Conservation (phyloP, 2,329 filamentous ascomycete genomes). For the Aspergillus pseudoglaucus region DNA sequence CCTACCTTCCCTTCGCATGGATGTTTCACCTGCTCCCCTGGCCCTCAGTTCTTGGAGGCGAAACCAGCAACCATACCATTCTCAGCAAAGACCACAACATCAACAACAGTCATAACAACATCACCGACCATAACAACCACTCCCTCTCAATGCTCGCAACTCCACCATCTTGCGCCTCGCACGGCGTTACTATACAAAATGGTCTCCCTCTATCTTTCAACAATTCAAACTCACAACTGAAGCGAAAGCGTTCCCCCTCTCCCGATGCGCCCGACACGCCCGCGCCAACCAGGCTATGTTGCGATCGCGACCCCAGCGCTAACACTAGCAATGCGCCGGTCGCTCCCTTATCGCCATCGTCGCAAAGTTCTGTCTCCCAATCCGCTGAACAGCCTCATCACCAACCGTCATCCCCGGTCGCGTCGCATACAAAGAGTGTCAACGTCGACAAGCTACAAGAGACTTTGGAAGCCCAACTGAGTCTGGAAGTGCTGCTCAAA, state of each 20-base stretch:
- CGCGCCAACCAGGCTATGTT: constrained; percentile 25
- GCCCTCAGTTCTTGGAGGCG: constrained; percentile 39
- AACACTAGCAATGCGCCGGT: not conserved
- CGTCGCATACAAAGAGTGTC: constrained; percentile 18
- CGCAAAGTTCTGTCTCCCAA: not conserved
- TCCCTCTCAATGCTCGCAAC: constrained; percentile 40
- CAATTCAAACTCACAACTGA: constrained; percentile 36
- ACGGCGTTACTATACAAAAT: constrained; percentile 15
- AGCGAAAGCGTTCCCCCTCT: constrained; percentile 53
- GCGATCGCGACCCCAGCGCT: constrained; percentile 14
- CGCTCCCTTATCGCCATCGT: constrained; percentile 3
- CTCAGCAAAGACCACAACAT: constrained; percentile 37
- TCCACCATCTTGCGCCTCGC: constrained; percentile 27
- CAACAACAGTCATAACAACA: constrained; percentile 28
- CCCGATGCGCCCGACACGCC: constrained; percentile 33
- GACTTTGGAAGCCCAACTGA: constrained; percentile 77
- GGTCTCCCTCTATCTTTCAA: constrained; percentile 24
- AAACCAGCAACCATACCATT: not conserved
- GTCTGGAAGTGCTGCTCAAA: constrained; percentile 85
- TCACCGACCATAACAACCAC: constrained; percentile 32
- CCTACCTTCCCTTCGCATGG: constrained; percentile 32
- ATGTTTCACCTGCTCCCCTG: constrained; percentile 46
- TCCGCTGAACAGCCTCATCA: not conserved
- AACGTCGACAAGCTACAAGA: constrained; percentile 54
- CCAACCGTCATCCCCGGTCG: constrained; percentile 10